Evolutionary conservation across 2,329 filamentous ascomycete genomes (phyloP).

Genomic region (Trichoderma pleuroti): DNA sequence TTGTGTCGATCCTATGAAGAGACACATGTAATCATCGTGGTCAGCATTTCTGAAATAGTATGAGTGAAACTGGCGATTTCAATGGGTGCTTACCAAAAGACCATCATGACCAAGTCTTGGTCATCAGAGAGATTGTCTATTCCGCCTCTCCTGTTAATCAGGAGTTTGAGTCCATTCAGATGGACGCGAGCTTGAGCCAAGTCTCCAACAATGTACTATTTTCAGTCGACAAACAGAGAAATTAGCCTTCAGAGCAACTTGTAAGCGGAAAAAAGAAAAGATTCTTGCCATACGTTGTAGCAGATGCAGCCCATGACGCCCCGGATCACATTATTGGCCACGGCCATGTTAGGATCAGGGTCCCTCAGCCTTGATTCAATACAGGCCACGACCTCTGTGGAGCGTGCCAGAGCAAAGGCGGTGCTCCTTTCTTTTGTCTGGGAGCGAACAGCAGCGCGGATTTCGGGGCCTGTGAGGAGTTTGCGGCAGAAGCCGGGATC

Average conservation of each 20-base stretch:
- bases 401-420: slow-evolving; percentile 6
- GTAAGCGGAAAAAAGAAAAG: background rate
- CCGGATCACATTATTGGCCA: background rate
- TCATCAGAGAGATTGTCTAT: slow-evolving; percentile 2
- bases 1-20: slow-evolving; percentile 6
- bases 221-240: background rate
- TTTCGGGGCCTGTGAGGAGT: slow-evolving; percentile 4
- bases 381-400: background rate
- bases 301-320: slow-evolving; percentile 13
- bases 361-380: background rate
- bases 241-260: background rate
- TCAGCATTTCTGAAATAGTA: background rate
- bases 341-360: background rate
- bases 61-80: background rate
- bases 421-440: background rate
- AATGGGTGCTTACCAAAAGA: background rate
- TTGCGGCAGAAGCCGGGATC: background rate
- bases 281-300: slow-evolving; percentile 1
- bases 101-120: background rate
- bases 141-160: slow-evolving; percentile 10
- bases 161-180: background rate
- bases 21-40: background rate
- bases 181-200: slow-evolving; percentile 9
- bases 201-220: slow-evolving; percentile 1
- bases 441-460: slow-evolving; percentile 4